phyloP scores from a whole-genome alignment of 495 filamentous ascomycete genomes.

The Podospora pseudocomata region DNA sequence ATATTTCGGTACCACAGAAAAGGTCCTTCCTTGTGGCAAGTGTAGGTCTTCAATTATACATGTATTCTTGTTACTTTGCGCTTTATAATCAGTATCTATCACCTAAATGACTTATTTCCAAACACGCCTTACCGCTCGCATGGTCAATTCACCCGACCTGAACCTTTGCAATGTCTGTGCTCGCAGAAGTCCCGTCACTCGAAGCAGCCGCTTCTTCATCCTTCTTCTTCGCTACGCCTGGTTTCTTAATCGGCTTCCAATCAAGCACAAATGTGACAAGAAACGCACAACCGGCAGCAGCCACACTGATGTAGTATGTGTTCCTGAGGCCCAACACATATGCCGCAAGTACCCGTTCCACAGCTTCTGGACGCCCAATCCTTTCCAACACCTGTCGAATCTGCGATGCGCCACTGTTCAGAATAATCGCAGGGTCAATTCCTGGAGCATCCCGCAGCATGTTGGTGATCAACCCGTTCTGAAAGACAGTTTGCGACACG shows the following conservation, averaged over 20 bases:
- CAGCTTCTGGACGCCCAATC: neutral
- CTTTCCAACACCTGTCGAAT: neutral
- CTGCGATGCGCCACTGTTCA: neutral
- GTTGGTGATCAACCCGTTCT: neutral
- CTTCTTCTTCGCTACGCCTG: neutral
- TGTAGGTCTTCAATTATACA: too few species aligned
- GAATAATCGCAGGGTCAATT: neutral
- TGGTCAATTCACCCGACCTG: too few species aligned
- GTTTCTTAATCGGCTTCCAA: neutral
- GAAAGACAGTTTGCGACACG: neutral
- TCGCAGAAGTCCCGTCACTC: neutral
- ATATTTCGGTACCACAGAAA: too few species aligned
- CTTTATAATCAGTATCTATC: too few species aligned
- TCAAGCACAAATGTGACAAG: neutral
- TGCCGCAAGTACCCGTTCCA: neutral
- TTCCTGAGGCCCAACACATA: neutral
- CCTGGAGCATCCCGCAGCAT: neutral
- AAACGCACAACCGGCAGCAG: neutral
- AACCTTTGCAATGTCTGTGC: neutral
- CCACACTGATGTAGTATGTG: neutral
- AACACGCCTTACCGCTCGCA: too few species aligned
- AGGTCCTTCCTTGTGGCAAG: too few species aligned
- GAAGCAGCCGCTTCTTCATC: neutral
- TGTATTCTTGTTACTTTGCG: too few species aligned
- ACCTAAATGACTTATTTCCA: too few species aligned